Percentiles rank a stretch among this genome's conserved stretches.
Evolutionary conservation across 768 basidiomycete genomes (phyloP).

Genomic region (Rhizopogon vinicolor): DNA sequence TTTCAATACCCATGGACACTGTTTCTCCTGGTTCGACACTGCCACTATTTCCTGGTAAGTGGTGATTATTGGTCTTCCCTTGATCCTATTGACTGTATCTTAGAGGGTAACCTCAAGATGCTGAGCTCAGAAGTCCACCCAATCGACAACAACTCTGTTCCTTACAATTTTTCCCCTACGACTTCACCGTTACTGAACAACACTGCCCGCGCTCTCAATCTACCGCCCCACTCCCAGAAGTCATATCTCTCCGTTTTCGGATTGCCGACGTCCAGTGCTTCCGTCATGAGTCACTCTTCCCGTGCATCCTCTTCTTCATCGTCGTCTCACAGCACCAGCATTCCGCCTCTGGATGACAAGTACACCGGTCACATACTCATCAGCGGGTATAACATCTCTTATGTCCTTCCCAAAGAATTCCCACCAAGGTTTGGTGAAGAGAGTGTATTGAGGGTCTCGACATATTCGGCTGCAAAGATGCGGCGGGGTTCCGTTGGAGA

Average conservation of each 20-base stretch:
- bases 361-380: conserved; percentile 76
- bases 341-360: conserved; percentile 53
- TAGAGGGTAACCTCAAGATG: conserved; percentile 80
- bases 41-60: conserved; percentile 68
- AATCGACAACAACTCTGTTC: conserved; percentile 61
- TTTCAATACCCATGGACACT: conserved; percentile 63
- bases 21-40: conserved; percentile 64
- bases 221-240: conserved; percentile 55
- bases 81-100: not conserved
- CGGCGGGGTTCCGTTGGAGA: conserved; percentile 55
- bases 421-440: conserved; percentile 28
- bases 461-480: conserved; percentile 26
- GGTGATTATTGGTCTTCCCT: not conserved
- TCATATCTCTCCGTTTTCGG: conserved; percentile 58
- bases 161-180: conserved; percentile 70
- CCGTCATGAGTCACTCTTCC: conserved; percentile 23
- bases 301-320: conserved; percentile 35
- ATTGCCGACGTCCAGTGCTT: conserved; percentile 30
- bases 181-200: conserved; percentile 60
- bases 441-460: conserved; percentile 14
- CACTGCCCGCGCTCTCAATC: conserved; percentile 64
- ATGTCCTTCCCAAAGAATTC: conserved; percentile 69
- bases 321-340: conserved; percentile 17
- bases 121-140: conserved; percentile 73
- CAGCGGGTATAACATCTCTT: conserved; percentile 72